Evolutionary conservation across 345 rosid species (phyloP), one percentile per base, ranked within the genome.

Genomic region (Turritis glabra): DNA sequence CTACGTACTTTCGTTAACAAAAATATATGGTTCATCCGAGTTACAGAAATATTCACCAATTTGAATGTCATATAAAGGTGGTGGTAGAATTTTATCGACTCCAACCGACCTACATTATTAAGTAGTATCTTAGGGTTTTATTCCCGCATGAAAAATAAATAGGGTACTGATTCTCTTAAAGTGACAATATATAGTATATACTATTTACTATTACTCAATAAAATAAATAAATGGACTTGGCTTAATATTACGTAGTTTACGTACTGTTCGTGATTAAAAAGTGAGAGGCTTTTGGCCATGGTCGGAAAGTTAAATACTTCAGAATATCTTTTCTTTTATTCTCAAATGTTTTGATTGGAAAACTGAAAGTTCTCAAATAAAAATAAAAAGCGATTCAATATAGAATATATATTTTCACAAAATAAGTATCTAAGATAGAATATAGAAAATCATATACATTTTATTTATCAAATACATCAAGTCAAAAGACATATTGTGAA

Each of bases 301-400:
- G 69, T 59, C 56, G 56, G 74, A 51, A 75, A 68, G 64, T 60
- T 67, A 48, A 46, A 60, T 75, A 50, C 38, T 51, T n/a, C 40
- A 51, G 55, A 75, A 51, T 68, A 60, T 40, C 23, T 51, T 68
- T 53, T 25, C 46, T 51, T 52, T 68, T 76, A 41, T 76, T 76
- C 79, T 61, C 64, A 51, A 60, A 41, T 61, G 41, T 26, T 62
- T 52, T 75, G 47, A 75, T 69, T 67, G 37, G 69, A 29, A 40
- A 52, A 67, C 14, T 15, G 50, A 14, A 67, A 59, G 21, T 5
- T 60, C 8, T 2, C 38, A 7, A 7, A 32, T 3, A 8, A 13
- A 51, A 40, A 8, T 0, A 33, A 22, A 64, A 27, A 18, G 7
- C 3, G 4, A 71, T 40, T 40, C 25, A 53, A 52, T 53, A 41